Evolutionary conservation across 441 rosid genomes (phyloP), one percentile per base, ranked within the genome.

Genomic region (Gossypium davidsonii): DNA sequence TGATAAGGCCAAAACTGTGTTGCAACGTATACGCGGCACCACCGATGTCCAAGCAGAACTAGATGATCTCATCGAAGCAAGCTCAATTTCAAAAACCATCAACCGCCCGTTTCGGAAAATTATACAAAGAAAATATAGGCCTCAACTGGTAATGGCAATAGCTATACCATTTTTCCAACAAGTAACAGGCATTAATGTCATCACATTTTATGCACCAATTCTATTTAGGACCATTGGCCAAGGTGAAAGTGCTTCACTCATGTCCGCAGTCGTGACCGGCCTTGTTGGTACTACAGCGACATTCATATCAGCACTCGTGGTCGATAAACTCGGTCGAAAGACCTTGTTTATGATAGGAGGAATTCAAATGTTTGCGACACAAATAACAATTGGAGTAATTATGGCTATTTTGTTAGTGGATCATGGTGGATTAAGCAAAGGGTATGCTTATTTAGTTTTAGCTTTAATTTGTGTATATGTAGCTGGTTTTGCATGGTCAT

Each of bases 401-500:
- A 61, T 86, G 85, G 84, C 82, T 2, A 75, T 81, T 7, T 62
- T 84, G 61, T 79, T 81, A 2, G 84, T 82, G 2, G 88, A 85
- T 59, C 81, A 81, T 0, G 95, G 86, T 0, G 79, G 67, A 23
- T 17, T 87, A 2, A 67, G 74, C 15, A 73, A 72, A 67, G 37
- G 64, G 3, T 68, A 79, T 1, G 84, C 75, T 12, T 75, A 79
- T 63, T 64, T 78, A 17, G 79, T 88, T 39, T 65, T 86, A 44
- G 76, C 82, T 37, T 59, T 84, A 61, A 80, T 89, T 9, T 89
- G 89, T 39, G 59, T 85, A 0, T 89, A 79, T 31, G 90, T 84
- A 0, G 73, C 88, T 0, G 90, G 90, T 39, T 89, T 86, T 26
- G 93, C 81, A 6, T 84, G 88, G 85, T 89, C 90, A 1, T 87